phyloP scores from a whole-genome alignment of 805 yeast genomes.

The Vanderwaltozyma polyspora region DNA sequence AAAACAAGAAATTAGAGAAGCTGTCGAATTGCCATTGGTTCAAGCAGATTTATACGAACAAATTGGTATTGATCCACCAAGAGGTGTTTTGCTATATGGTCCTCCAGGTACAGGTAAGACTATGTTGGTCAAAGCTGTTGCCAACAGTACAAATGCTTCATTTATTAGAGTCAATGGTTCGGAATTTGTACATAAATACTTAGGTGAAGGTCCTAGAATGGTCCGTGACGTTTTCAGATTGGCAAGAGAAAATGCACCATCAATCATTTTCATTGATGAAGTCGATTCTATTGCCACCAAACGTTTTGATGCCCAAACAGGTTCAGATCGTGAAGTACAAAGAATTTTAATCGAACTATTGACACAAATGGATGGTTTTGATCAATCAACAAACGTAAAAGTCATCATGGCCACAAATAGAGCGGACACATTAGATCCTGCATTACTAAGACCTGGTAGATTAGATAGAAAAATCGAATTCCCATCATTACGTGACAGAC shows the following conservation, averaged over 20 bases:
- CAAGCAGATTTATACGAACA: constrained; percentile 94
- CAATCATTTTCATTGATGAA: constrained; percentile 95
- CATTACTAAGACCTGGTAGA: constrained; percentile 95
- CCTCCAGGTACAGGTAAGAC: constrained; percentile 99
- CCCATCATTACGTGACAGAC: constrained; percentile 90
- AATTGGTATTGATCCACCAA: constrained; percentile 97
- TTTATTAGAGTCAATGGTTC: constrained; percentile 96
- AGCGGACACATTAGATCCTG: constrained; percentile 99
- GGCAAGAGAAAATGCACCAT: constrained; percentile 95
- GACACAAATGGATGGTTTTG: constrained; percentile 99
- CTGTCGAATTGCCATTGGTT: constrained; percentile 91
- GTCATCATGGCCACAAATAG: constrained; percentile 99
- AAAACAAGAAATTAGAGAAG: constrained; percentile 97
- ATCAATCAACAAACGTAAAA: constrained; percentile 87
- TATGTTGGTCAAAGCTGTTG: constrained; percentile 97
- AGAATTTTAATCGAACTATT: constrained; percentile 89
- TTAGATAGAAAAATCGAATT: constrained; percentile 96
- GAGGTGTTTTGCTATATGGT: constrained; percentile 96
- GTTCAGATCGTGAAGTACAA: constrained; percentile 99
- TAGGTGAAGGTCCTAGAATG: constrained; percentile 99
- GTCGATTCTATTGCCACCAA: constrained; percentile 98
- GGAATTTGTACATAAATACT: constrained; percentile 93
- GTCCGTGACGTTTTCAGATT: constrained; percentile 95
- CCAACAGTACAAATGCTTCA: constrained; percentile 89
- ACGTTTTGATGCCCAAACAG: constrained; percentile 98